Evolutionary conservation across 768 basidiomycete genomes (phyloP), one percentile per base, ranked within the genome.

Genomic region (Boletus rufocinnamomeus): DNA sequence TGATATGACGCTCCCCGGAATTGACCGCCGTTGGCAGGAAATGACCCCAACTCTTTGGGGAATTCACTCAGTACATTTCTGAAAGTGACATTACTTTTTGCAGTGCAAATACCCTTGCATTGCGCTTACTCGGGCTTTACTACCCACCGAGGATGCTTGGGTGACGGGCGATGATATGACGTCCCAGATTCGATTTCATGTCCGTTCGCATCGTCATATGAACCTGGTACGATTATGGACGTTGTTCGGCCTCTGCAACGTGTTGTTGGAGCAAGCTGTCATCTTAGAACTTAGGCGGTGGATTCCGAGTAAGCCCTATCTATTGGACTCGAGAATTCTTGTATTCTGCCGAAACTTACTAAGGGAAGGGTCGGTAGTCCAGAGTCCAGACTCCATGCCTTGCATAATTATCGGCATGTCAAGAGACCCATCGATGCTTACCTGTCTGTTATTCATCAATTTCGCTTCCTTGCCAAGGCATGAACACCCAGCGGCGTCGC

Each of bases 391-490:
- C n/a, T 48, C 21, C 34, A 27, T 27, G 9, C 46, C 23, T 23
- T 55, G 50, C 38, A 52, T 37, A 30, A 17, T 44, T 28, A 52
- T 40, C 19, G 19, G 16, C 35, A 44, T 41, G 49, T 30, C 13
- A 6, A 51, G 5, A 21, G 30, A 43, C 30, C 35, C 30, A 27
- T 28, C 23, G 27, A 30, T 13, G n/a, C n/a, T 2, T 32, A 11
- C 16, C 2, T 32, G 7, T 30, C 25, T n/a, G 38, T 44, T 62
- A 27, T 37, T 41, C 52, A 46, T 56, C 49, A 52, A 63, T 51
- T 53, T 60, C 54, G 50, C 57, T 60, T 56, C 58, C 45, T 19
- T 46, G 30, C 43, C 32, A 50, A 35, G 21, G 28, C 16, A 32
- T 49, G 44, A 47, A n/a, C 48, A 30, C 40, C 37, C 5, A 8